Evolutionary conservation across 2,329 filamentous ascomycete species (phyloP), one percentile per base, ranked within the genome.

Genomic region (Clonostachys rhizophaga): DNA sequence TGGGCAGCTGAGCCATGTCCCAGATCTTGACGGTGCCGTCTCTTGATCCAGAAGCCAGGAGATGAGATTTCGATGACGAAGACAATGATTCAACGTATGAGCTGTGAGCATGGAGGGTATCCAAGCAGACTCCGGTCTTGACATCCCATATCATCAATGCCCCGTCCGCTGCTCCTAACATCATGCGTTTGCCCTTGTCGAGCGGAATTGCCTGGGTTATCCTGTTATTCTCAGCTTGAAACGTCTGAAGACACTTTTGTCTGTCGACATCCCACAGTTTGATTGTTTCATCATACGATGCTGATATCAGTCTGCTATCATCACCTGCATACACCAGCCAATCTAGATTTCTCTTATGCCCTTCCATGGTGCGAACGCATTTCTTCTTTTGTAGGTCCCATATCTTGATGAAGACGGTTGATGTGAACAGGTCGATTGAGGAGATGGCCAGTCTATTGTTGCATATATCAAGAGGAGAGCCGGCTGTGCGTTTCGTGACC

Each of bases 381-480:
- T 30, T 30, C 24, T 30, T 30, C 47, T 11, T 49, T 16, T 6
- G 61, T 42, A 53, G 60, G 47, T 54, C 40, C 6, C 52, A 50
- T 8, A 62, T 58, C 34, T 52, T 49, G 11, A 45, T 42, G 13
- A 67, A 49, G 8, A 30, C 24, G 9, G 24, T 10, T 30, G 24
- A 30, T 30, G 24, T 30, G 4, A 30, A 30, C 24, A 30, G 9
- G 24, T 30, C 24, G 24, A 30, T 30, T 30, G 24, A 30, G 8
- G 24, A 30, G 9, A 30, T 30, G 9, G 24, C 24, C 24, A 30
- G 24, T 10, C 24, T 30, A 30, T 30, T 30, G 24, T 30, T 30
- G 24, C 24, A 30, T 30, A 30, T 10, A 30, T 30, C 24, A 4
- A 30, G 24, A 30, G 24, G 24, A 30, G 24, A 30, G 24, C 24